phyloP scores from a whole-genome alignment of 2,329 filamentous ascomycete species.

The Pseudocercospora crystallina region DNA sequence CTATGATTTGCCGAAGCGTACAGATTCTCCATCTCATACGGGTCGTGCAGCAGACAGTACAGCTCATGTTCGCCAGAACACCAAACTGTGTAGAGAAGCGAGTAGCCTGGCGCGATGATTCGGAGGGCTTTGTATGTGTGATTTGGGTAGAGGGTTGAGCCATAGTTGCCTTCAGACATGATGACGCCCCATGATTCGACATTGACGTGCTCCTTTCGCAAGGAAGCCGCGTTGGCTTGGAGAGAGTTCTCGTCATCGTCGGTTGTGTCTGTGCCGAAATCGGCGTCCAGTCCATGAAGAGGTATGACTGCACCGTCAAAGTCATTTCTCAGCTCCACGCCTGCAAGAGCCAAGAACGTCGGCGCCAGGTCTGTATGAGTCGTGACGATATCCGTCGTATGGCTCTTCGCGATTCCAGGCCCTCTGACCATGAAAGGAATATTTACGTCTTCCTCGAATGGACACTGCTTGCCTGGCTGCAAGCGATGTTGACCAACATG shows the following conservation, averaged over 20 bases:
- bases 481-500: conserved; percentile 43
- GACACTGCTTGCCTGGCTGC: conserved; percentile 41
- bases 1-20: conserved; percentile 1
- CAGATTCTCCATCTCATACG: conserved; percentile 27
- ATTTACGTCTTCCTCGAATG: conserved; percentile 43
- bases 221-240: background rate
- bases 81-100: conserved; percentile 67
- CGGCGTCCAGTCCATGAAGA: conserved; percentile 17
- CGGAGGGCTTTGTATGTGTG: conserved; percentile 36
- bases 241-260: conserved; percentile 1
- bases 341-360: conserved; percentile 37
- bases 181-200: conserved; percentile 44
- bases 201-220: conserved; percentile 38
- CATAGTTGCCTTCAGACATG: conserved; percentile 35
- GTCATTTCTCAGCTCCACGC: conserved; percentile 29
- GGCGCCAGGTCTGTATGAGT: conserved; percentile 43
- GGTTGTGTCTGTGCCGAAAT: background rate
- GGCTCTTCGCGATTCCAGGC: conserved; percentile 34
- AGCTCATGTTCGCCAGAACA: conserved; percentile 67
- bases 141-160: conserved; percentile 28
- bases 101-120: conserved; percentile 45
- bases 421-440: conserved; percentile 42
- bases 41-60: conserved; percentile 50
- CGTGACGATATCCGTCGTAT: conserved; percentile 36
- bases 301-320: conserved; percentile 41